A percentile compares a stretch with the other conserved stretches of the same genome.
These are phyloP conservation scores for Sanghuangporus baumii DNA, from an alignment of 1,284 basidiomycete species.

Conservation along the genomic window DNA sequence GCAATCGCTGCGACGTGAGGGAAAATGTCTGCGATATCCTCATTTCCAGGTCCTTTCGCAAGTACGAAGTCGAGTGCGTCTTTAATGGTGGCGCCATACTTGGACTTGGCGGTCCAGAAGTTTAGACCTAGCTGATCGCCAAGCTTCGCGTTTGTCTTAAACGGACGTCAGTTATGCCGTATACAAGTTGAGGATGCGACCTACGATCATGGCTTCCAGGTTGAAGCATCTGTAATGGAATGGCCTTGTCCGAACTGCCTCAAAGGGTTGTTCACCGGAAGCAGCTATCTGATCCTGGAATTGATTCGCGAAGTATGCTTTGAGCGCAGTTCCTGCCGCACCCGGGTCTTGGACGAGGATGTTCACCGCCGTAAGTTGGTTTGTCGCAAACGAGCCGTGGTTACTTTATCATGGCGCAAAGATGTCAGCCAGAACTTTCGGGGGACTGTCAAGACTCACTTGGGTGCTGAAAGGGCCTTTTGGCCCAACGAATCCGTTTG, in stretches of 20 bases:
- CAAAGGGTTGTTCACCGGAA: slow-evolving; percentile 56
- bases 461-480: slow-evolving; percentile 42
- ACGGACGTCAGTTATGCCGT: slow-evolving; percentile 19
- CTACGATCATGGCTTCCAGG: slow-evolving; percentile 61
- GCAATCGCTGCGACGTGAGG: slow-evolving; percentile 50
- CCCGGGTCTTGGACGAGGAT: slow-evolving; percentile 32
- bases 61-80: slow-evolving; percentile 52
- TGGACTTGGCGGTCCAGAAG: slow-evolving; percentile 46
- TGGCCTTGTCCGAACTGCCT: slow-evolving; percentile 53
- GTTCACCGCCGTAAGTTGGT: slow-evolving; percentile 35
- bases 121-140: slow-evolving; percentile 47
- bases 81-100: slow-evolving; percentile 50
- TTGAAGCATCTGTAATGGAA: slow-evolving; percentile 66
- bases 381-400: slow-evolving; percentile 40
- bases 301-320: slow-evolving; percentile 39
- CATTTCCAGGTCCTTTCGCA: slow-evolving; percentile 36
- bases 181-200: slow-evolving; percentile 23
- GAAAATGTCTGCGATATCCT: slow-evolving; percentile 39
- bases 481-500: slow-evolving; percentile 44
- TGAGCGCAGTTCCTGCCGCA: slow-evolving; percentile 35
- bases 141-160: slow-evolving; percentile 48
- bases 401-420: slow-evolving; percentile 38
- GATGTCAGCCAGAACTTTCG: slow-evolving; percentile 9
- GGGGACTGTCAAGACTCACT: slow-evolving; percentile 35
- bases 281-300: slow-evolving; percentile 49